Base-by-base conservation (phyloP, 257 asterid genomes). In the Nicotiana tabacum region DNA sequence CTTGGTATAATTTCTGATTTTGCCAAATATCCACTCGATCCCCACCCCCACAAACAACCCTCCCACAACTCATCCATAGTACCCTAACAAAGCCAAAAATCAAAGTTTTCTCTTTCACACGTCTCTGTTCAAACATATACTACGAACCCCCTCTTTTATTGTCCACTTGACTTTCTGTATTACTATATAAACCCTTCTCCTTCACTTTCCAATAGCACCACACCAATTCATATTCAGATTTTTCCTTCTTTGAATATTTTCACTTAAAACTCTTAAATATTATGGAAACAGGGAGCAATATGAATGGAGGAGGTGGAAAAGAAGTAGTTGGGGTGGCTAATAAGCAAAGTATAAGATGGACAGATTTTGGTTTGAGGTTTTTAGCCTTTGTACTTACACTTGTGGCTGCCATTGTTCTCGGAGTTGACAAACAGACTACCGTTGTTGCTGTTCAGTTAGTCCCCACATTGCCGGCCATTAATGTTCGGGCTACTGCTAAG, bases 311-410 rank as follows among this genome's bases (percentile, higher is more conserved):
- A 1, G 85, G 83, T 17, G 87, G 39, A 30, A 85, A 82, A 72
- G 88, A 58, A 39, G 86, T 82, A 51, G 86, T 82, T 2, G 79
- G 57, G 81, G 86, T 84, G 66, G 92, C 91, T 53, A 92, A 91
- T 81, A 88, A 83, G 85, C 83, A 83, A 33, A 85, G 43, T 16
- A 70, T 87, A 79, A 87, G 88, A 1, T 88, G 91, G 0, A 51
- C 83, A 21, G 96, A 90, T 56, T 83, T 90, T 65, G 86, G 87
- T 5, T 86, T 93, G 88, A 87, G 97, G 86, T 78, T 91, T 56
- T 72, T 86, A 66, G 92, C 87, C 9, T 84, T 82, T 65, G 90
- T 24, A 55, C 82, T 88, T 6, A 89, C 90, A 37, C 83, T 91
- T 21, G 85, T 83, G 7, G 91, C 90, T 4, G 90, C 90, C 33